Percentiles rank a stretch among this genome's conserved stretches.
Conservation (phyloP, 192 early-diverging fungal genomes). For the Coemansia aciculifera region DNA sequence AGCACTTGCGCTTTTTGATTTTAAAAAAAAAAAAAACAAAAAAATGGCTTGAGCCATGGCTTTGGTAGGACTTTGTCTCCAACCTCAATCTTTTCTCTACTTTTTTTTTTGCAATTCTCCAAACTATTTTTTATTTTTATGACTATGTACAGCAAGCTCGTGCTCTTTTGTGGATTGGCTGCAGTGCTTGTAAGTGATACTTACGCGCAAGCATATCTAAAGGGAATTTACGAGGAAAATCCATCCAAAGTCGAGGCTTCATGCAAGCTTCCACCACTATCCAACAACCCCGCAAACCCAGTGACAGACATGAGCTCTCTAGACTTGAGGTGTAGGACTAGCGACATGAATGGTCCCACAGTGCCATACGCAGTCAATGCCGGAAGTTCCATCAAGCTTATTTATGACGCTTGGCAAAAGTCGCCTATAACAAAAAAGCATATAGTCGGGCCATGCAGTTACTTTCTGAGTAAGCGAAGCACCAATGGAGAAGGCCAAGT, state of each 20-base stretch:
- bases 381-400: background rate
- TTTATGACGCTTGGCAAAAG: slow-evolving; percentile 4
- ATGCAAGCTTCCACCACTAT: slow-evolving; percentile 1
- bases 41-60: background rate
- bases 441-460: background rate
- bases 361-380: background rate
- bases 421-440: background rate
- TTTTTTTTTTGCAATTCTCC: background rate
- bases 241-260: background rate
- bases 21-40: background rate
- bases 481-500: background rate
- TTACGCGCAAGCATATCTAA: background rate
- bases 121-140: background rate
- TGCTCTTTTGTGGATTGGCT: background rate
- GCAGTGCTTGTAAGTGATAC: no score
- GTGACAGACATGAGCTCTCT: slow-evolving; percentile 1
- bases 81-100: background rate
- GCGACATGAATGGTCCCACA: background rate
- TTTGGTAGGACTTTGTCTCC: background rate
- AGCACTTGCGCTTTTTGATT: background rate
- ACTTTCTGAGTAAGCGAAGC: background rate
- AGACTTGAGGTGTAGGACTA: background rate
- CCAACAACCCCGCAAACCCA: background rate
- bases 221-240: slow-evolving; percentile 1
- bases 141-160: background rate